phyloP scores from a whole-genome alignment of 148 eudicot genomes.

The Hydrangea macrophylla region DNA sequence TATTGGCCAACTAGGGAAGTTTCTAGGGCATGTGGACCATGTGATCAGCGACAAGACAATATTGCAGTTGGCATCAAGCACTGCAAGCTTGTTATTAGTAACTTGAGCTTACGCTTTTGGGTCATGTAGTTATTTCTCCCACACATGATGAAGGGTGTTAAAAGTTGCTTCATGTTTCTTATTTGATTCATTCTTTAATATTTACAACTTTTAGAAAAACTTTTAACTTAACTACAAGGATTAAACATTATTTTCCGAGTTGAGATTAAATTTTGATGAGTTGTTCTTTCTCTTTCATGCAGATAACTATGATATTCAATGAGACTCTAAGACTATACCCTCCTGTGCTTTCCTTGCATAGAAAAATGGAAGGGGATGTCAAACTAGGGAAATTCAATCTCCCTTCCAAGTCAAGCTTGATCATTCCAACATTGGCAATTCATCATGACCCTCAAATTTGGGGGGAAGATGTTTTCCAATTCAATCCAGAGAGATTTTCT shows the following conservation, averaged over 20 bases:
- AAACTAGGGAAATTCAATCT: constrained; percentile 8
- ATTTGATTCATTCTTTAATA: background rate
- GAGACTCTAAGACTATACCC: constrained; percentile 23
- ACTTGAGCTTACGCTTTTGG: no score
- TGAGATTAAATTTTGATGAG: background rate
- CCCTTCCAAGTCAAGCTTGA: constrained; percentile 4
- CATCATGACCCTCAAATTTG: constrained; percentile 13
- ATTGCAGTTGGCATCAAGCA: no score
- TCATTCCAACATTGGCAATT: background rate
- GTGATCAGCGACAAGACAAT: no score
- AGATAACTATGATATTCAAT: constrained; percentile 20
- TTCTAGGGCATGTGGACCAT: no score
- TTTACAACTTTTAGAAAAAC: background rate
- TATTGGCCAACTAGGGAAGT: no score
- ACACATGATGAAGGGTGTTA: no score
- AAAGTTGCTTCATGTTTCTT: no score
- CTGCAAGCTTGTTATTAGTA: no score
- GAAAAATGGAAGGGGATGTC: background rate
- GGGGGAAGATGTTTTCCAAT: constrained; percentile 16
- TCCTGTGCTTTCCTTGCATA: background rate
- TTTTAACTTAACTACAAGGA: background rate
- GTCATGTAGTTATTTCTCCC: no score
- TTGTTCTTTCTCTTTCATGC: background rate
- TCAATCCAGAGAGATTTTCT: constrained; percentile 19
- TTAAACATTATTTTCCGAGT: background rate